phyloP scores from a whole-genome alignment of 768 basidiomycete species.

The Naganishia vishniacii region DNA sequence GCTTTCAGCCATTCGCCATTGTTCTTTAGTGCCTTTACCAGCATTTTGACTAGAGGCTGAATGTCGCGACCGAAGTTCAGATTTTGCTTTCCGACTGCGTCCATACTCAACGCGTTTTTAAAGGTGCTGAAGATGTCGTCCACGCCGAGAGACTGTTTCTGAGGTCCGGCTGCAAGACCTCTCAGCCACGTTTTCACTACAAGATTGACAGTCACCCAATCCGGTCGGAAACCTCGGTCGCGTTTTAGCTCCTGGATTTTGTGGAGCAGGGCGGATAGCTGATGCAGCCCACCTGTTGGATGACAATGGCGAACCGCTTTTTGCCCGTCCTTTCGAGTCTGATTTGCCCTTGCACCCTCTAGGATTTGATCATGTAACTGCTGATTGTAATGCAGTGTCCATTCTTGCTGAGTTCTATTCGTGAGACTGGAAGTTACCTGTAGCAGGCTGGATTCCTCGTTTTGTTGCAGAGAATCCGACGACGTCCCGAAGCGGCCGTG shows the following conservation, averaged over 20 bases:
- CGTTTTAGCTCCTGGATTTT: slow-evolving; percentile 14
- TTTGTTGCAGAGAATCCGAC: no score
- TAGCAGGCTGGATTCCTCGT: no score
- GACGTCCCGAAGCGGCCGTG: neutral
- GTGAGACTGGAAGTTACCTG: neutral
- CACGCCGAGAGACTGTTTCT: neutral
- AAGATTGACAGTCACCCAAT: slow-evolving; percentile 9
- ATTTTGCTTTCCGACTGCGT: slow-evolving; percentile 2
- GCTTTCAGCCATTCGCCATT: slow-evolving; percentile 16
- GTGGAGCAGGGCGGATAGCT: slow-evolving; percentile 11
- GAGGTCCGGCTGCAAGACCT: neutral
- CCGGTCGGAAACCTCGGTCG: slow-evolving; percentile 13
- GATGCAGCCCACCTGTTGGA: slow-evolving; percentile 8
- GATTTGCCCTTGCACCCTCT: slow-evolving; percentile 4
- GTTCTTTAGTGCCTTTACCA: slow-evolving; percentile 9
- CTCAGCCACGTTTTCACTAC: slow-evolving; percentile 12
- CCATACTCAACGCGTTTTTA: slow-evolving; percentile 2
- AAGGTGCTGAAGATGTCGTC: slow-evolving; percentile 12
- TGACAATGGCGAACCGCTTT: slow-evolving; percentile 2
- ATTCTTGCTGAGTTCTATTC: neutral
- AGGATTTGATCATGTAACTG: slow-evolving; percentile 11
- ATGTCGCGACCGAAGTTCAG: slow-evolving; percentile 12
- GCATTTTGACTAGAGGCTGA: slow-evolving; percentile 12
- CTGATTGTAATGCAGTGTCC: slow-evolving; percentile 9
- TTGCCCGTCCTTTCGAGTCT: slow-evolving; percentile 16